These are phyloP conservation scores for Persicaria maculosa DNA, from an alignment of 148 eudicot species.

Conservation along the genomic window DNA sequence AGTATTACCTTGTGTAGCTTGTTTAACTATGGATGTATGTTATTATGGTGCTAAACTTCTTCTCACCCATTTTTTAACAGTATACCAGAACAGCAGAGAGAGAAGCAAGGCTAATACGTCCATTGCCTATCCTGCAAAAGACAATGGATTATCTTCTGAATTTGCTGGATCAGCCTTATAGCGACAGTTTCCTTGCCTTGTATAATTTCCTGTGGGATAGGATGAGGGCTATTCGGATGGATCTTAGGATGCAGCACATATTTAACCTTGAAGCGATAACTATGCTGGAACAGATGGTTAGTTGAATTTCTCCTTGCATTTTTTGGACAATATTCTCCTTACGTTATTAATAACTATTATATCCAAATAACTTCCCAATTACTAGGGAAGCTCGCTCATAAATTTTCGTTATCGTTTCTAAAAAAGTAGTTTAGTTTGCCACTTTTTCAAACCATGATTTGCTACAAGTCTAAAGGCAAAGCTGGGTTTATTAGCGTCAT, in stretches of 20 bases:
- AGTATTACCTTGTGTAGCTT: neutral
- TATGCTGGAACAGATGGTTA: conserved; percentile 97
- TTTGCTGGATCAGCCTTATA: conserved; percentile 77
- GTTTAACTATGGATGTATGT: neutral
- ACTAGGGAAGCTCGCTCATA: neutral
- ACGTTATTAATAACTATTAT: neutral
- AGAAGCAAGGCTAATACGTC: conserved; percentile 83
- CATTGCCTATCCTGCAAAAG: conserved; percentile 76
- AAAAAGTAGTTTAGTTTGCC: neutral
- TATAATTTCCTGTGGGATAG: conserved; percentile 99
- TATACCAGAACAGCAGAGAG: conserved; percentile 97
- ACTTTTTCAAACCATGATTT: neutral
- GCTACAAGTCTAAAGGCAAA: neutral
- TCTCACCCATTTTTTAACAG: conserved; percentile 33
- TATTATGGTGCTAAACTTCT: neutral
- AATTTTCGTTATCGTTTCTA: neutral
- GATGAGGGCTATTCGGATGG: conserved; percentile 97
- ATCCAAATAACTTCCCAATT: neutral
- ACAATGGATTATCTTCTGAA: conserved; percentile 81
- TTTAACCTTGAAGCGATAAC: conserved; percentile 70
- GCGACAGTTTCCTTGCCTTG: conserved; percentile 71
- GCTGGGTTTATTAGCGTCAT: neutral
- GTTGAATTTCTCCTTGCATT: conserved; percentile 20
- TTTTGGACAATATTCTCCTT: conserved; percentile 6
- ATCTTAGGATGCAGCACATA: conserved; percentile 96